Conservation (phyloP, 192 early-diverging fungal species). For the Mortierella claussenii region DNA sequence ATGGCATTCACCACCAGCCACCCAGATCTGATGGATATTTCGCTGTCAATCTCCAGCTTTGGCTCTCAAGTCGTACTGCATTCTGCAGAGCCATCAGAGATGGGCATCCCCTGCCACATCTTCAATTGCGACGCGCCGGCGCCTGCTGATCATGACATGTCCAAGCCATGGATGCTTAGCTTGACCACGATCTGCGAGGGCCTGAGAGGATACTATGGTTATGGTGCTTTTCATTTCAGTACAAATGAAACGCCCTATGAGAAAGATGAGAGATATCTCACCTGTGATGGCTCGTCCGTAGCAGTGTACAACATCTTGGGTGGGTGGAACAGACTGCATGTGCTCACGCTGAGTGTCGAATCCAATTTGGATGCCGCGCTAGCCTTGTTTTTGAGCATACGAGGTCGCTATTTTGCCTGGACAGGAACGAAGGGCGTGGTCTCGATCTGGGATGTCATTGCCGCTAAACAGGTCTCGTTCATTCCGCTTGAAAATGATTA, state of each 20-base stretch:
- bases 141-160: conserved; percentile 5
- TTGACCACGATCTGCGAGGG: conserved; percentile 4
- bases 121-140: conserved; percentile 1
- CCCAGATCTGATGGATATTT: conserved; percentile 14
- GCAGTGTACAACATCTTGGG: background rate
- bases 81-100: conserved; percentile 11
- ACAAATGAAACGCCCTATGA: background rate
- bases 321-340: background rate
- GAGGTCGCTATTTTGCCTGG: conserved; percentile 20
- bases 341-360: conserved; percentile 6
- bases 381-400: conserved; percentile 10
- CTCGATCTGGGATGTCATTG: conserved; percentile 14
- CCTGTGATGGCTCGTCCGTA: background rate
- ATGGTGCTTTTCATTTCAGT: conserved; percentile 11
- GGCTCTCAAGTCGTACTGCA: conserved; percentile 6
- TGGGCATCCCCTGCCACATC: conserved; percentile 12
- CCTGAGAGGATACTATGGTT: conserved; percentile 7
- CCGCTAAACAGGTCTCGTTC: conserved; percentile 10
- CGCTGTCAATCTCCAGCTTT: conserved; percentile 5
- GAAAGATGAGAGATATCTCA: conserved; percentile 10
- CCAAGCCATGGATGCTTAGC: background rate
- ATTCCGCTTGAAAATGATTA: conserved; percentile 10
- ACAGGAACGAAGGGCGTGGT: conserved; percentile 11
- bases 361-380: conserved; percentile 2
- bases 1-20: background rate